Percentiles rank a stretch among this genome's conserved stretches.
Evolutionary conservation across 495 filamentous ascomycete genomes (phyloP).

Genomic region (Hyaloscypha finlandica): DNA sequence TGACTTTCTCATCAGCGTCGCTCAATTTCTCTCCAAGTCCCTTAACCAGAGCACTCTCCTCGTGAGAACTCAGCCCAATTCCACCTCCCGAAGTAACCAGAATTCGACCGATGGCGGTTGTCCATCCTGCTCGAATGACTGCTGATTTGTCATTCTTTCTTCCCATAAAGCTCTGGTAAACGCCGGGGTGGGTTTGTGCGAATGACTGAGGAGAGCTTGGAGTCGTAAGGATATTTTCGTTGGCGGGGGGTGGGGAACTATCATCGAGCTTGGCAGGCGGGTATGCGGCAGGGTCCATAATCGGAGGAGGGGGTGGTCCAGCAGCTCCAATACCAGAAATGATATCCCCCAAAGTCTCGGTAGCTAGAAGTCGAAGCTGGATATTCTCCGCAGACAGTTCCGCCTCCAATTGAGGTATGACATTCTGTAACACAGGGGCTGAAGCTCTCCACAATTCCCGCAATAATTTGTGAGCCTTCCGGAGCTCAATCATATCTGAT

Average conservation of each 20-base stretch:
- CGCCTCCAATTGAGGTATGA: slow-evolving; percentile 91
- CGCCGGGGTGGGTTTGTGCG: slow-evolving; percentile 70
- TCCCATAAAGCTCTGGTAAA: slow-evolving; percentile 80
- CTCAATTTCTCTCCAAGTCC: slow-evolving; percentile 77
- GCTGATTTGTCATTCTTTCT: slow-evolving; percentile 83
- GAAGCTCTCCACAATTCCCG: slow-evolving; percentile 94
- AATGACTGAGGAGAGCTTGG: slow-evolving; percentile 84
- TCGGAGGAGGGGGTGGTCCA: slow-evolving; percentile 71
- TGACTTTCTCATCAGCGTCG: slow-evolving; percentile 88
- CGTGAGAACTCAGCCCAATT: slow-evolving; percentile 74
- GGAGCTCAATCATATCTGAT: slow-evolving; percentile 81
- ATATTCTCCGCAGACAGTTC: slow-evolving; percentile 89
- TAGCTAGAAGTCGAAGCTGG: slow-evolving; percentile 80
- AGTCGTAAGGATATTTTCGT: slow-evolving; percentile 69
- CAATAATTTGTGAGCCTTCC: slow-evolving; percentile 85
- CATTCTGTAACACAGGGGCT: slow-evolving; percentile 85
- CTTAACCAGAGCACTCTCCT: slow-evolving; percentile 71
- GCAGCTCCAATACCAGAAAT: slow-evolving; percentile 88
- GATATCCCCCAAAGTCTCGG: slow-evolving; percentile 93
- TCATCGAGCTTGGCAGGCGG: slow-evolving; percentile 70
- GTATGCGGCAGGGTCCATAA: slow-evolving; percentile 77
- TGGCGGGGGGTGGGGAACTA: slow-evolving; percentile 48
- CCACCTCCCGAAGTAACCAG: slow-evolving; percentile 79
- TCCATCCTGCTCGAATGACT: slow-evolving; percentile 81
- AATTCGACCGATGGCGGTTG: slow-evolving; percentile 80